phyloP scores from a whole-genome alignment of 257 asterid genomes.

The Buddleja alternifolia region DNA sequence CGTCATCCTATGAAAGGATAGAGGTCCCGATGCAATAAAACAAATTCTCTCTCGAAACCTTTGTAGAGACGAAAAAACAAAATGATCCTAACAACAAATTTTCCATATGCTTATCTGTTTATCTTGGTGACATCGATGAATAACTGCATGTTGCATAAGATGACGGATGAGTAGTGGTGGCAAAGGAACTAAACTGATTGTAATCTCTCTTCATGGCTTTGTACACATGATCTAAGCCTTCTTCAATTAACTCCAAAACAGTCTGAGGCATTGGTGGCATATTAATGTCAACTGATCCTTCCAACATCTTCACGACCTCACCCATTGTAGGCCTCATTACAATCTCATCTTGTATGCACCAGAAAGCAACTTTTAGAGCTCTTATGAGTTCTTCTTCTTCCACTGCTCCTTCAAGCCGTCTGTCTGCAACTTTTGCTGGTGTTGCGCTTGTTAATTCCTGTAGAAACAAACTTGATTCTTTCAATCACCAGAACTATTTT shows the following conservation, averaged over 20 bases:
- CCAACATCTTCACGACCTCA: constrained; percentile 86
- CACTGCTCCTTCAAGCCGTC: constrained; percentile 62
- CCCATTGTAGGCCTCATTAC: constrained; percentile 84
- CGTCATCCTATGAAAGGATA: background rate
- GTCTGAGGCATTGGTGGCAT: constrained; percentile 86
- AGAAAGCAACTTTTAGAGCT: constrained; percentile 70
- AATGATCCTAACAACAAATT: constrained; percentile 11
- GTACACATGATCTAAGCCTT: constrained; percentile 84
- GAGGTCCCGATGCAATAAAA: background rate
- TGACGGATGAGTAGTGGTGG: constrained; percentile 63
- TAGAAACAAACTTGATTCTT: background rate
- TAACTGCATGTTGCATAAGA: constrained; percentile 86
- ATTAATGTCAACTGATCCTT: constrained; percentile 66
- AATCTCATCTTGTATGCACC: constrained; percentile 94
- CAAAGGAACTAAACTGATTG: constrained; percentile 69
- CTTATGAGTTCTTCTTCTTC: constrained; percentile 65
- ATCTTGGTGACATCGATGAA: constrained; percentile 90
- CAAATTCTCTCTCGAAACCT: background rate
- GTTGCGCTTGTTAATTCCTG: constrained; percentile 72
- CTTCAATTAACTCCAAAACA: constrained; percentile 79
- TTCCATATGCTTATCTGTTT: background rate
- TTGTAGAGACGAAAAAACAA: background rate
- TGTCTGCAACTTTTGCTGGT: constrained; percentile 58
- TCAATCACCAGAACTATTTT: background rate
- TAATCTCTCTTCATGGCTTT: constrained; percentile 86